Base-by-base conservation (phyloP, 2,329 filamentous ascomycete genomes). In the Hyphodiscus sp. region DNA sequence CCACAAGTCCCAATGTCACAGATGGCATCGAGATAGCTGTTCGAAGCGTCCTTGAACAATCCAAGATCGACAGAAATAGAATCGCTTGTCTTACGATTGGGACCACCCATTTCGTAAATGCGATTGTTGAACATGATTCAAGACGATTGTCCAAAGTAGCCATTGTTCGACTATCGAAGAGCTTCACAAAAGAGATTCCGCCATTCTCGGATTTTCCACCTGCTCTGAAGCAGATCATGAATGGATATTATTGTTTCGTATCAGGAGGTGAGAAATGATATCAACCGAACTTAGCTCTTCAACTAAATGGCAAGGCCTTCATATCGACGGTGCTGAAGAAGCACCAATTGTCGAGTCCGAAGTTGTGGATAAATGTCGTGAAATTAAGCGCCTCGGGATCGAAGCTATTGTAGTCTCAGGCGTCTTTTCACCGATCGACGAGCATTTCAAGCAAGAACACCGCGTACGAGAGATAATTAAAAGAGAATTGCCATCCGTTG, bases 401-500 rank as follows among this genome's bases (percentile, higher is more conserved):
- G 55, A 53, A 20, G 71, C 71, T 20, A 68, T 84, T 2, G 79
- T 80, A 0, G 68, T 83, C 11, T 74, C 75, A 1, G 79, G 79
- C 1, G 74, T 81, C 7, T 82, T 79, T 65, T 77, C 75, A 4
- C 78, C 80, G 0, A 77, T 82, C 26, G 80, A 83, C 60, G 72
- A 75, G 10, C 58, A 72, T 2, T 74, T 75, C 59, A 68, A 67
- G 50, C 79, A 82, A 61, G 79, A 81, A 64, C 69, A 75, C 30
- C 65, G 69, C 2, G 76, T 76, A 2, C 70, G 72, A 1, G 68
- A 70, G 7, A 76, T 80, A 41, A 66, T 80, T 19, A 68, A 67
- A 29, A 63, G 69, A 18, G 75, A 76, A 58, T 64, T 78, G 2
- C 71, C 73, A 1, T 68, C 67, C 0, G 67, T 74, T 1, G 74